Evolutionary conservation across 2,329 filamentous ascomycete species (phyloP), one percentile per base, ranked within the genome.

Genomic region (Trichoderma citrinoviride): DNA sequence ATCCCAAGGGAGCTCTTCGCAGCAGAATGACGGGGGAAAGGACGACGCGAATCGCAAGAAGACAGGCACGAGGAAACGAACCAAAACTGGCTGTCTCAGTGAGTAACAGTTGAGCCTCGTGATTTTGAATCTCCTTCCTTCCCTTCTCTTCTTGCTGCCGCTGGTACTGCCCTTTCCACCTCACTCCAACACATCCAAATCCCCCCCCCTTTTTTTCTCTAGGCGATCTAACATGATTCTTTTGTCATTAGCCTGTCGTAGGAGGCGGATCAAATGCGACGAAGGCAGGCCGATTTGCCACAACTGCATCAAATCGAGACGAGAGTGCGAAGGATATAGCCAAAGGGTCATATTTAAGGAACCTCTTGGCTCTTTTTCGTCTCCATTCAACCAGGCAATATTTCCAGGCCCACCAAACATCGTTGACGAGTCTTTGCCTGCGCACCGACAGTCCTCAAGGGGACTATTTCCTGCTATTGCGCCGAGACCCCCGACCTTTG

Each of bases 211-310:
- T 43, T 33, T 49, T 17, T 4, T 50, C 57, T 23, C n/a, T 7
- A 25, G 12, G 10, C 33, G 33, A 67, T 66, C 72, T 72, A 65
- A 72, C 53, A 27, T 7, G 27, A 10, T 8, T 5, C 10, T 27
- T 2, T 17, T 63, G 33, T 66, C 55, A 67, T 52, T 74, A 93
- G 91, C 95, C 65, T 99, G 95, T 78, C 90, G 95, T 68, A 94
- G 91, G 78, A 89, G 95, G 61, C 90, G 95, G 68, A 98, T 99
- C 78, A 99, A 98, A 78, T 99, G 95, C 77, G 95, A 95, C 67
- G 95, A 98, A 76, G 91, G 92, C 72, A 86, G 90, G 56, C 92
- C 92, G 27, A 90, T 85, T 29, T 95, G 92, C 77, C 87, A 84
- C 72, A 96, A 96, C 73, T 96, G 92, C 78, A 87, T 90, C 79